These are phyloP conservation scores for Cutaneotrichosporon cutaneum DNA, from an alignment of 1,284 basidiomycete genomes.

Conservation along the genomic window DNA sequence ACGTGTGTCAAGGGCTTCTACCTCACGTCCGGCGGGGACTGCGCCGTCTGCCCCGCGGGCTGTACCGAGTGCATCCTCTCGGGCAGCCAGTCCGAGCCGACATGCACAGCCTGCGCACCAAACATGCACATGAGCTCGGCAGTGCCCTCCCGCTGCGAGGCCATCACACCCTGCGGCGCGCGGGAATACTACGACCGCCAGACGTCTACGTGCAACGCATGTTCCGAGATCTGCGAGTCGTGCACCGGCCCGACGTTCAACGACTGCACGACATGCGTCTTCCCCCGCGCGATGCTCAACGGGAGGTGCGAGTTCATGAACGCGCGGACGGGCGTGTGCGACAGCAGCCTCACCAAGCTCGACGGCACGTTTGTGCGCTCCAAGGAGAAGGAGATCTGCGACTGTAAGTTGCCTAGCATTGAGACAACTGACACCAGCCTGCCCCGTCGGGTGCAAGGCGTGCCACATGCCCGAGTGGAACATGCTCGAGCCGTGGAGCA, in stretches of 20 bases:
- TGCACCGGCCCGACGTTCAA: conserved; percentile 46
- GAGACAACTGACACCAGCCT: conserved; percentile 36
- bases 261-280: conserved; percentile 47
- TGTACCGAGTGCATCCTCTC: conserved; percentile 44
- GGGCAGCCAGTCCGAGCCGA: conserved; percentile 27
- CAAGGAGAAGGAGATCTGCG: conserved; percentile 47
- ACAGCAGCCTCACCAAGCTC: conserved; percentile 34
- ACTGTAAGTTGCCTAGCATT: conserved; percentile 39
- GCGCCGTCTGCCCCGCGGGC: conserved; percentile 53
- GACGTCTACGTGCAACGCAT: conserved; percentile 37
- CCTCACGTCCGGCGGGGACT: conserved; percentile 39
- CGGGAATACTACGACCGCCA: conserved; percentile 45
- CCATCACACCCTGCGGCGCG: conserved; percentile 34
- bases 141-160: conserved; percentile 37
- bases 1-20: conserved; percentile 51
- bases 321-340: conserved; percentile 47
- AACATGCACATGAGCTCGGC: conserved; percentile 32
- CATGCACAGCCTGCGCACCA: conserved; percentile 39
- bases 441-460: conserved; percentile 48
- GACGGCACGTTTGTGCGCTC: conserved; percentile 49
- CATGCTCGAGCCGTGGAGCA: conserved; percentile 27
- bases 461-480: conserved; percentile 51
- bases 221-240: conserved; percentile 11
- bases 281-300: conserved; percentile 39
- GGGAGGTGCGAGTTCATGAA: conserved; percentile 51